Evolutionary conservation across 768 basidiomycete genomes (phyloP).

Genomic region (Nidularia pulvinata): DNA sequence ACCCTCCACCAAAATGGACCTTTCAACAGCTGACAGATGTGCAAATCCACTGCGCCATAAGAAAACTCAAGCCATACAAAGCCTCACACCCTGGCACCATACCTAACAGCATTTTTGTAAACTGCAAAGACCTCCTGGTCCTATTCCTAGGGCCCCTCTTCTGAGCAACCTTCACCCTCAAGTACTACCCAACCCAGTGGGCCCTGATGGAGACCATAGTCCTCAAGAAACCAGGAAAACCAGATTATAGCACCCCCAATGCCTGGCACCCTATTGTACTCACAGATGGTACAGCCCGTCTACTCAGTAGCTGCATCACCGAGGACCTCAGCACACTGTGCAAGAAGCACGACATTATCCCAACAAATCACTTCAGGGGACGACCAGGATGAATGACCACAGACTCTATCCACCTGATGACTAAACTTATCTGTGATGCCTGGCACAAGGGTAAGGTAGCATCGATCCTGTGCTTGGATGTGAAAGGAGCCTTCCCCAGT

Average conservation of each 20-base stretch:
- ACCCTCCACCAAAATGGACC: constrained; percentile 2
- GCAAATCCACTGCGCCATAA: constrained; percentile 19
- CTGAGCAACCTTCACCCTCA: constrained; percentile 19
- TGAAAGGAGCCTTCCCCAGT: constrained; percentile 35
- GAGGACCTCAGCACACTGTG: constrained; percentile 7
- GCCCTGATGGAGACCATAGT: constrained; percentile 17
- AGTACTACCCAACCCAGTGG: constrained; percentile 14
- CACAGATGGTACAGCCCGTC: constrained; percentile 11
- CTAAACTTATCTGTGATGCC: constrained; percentile 27
- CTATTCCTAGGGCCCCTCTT: constrained; percentile 22
- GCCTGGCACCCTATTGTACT: constrained; percentile 31
- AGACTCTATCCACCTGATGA: constrained; percentile 24
- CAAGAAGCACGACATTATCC: constrained; percentile 11
- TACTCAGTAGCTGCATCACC: constrained; percentile 15
- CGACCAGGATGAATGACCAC: constrained; percentile 21
- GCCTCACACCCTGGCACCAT: constrained; percentile 15
- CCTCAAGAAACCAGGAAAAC: constrained; percentile 29
- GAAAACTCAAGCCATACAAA: constrained; percentile 25
- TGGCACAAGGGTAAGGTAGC: constrained; percentile 27
- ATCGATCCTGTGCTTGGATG: constrained; percentile 28
- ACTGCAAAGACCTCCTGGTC: constrained; percentile 16
- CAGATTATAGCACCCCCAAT: constrained; percentile 25
- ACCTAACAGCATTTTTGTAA: constrained; percentile 25
- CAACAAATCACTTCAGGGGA: constrained; percentile 20
- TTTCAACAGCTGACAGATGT: constrained; percentile 13